Base-by-base conservation (phyloP, 2,329 filamentous ascomycete genomes). In the Dactylella cylindrospora region DNA sequence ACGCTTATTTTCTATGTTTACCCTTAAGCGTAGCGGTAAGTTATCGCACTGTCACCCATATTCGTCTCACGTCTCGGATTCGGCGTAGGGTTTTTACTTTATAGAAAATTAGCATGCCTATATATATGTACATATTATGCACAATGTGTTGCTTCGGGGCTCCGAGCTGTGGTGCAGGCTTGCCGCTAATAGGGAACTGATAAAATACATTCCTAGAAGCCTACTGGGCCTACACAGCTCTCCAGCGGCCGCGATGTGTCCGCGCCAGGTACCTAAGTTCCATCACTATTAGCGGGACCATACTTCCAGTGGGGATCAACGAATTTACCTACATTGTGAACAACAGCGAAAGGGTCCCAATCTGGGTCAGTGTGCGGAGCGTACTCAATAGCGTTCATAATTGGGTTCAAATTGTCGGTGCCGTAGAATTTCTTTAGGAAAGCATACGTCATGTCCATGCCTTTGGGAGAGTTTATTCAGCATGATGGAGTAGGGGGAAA, bases 341-440 rank as follows among this genome's bases (percentile, higher is more conserved):
- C 36, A 23, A 59, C 38, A 7, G 44, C 39, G 23, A 43, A 59
- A 1, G 53, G 53, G 26, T 59, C 53, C 44, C 44, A 59, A 19
- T 25, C 5, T 3, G 36, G 28, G 28, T 59, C 44, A 7, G 53
- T 59, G 32, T 59, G 53, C 2, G 53, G 53, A 1, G 53, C 53
- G 10, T 59, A 59, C 15, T 75, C 74, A 9, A 74, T 64, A 0
- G 31, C 51, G 17, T 65, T 44, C 2, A 67, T 38, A 1, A 68
- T 65, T 8, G 45, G 7, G 0, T 35, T 62, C 17, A 72, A 55
- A 12, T 71, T 52, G 1, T 71, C 70, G 12, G 67, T n/a, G 0
- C 73, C 73, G 57, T 68, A 73, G 1, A 66, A 70, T 38, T 72
- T 67, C 40, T 71, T 72, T 0, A 76, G 35, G 72, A 74, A 76